Base-by-base conservation (phyloP, 192 early-diverging fungal species). In the Backusella psychrophila region DNA sequence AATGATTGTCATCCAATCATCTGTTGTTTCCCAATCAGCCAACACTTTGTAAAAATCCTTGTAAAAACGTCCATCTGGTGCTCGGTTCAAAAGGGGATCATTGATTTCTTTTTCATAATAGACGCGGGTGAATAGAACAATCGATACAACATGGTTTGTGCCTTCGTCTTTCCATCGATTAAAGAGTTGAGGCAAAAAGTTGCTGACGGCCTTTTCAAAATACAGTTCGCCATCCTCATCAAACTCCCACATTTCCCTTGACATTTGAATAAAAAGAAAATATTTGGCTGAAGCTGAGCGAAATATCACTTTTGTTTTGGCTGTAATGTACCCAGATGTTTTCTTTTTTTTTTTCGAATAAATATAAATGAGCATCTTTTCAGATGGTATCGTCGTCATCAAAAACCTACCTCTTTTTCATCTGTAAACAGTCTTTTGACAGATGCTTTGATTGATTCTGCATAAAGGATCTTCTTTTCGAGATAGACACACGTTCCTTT, bases 181-280 rank as follows among this genome's bases (percentile, higher is more conserved):
- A 82, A 99, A 98, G 68, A 99, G 84, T 65, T 96, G 92, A 0
- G 94, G 93, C 15, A 99, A 82, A 79, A 97, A 98, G 69, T 91
- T 90, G 78, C 94, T 91, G 63, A 98, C 90, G 5, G 91, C 93
- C 81, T 95, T 96, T 82, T 97, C 97, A 85, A 94, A 97, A 81
- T 92, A 96, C 29, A 99, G 83, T 79, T 98, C 95, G 8, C 97
- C 96, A 77, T 99, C 97, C 76, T 98, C 97, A 70, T 96, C 96
- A 88, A 97, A 98, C 44, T 96, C 92, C 94, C 94, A 97, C 96
- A 98, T 99, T 85, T 99, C 97, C 63, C 90, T 89, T 36, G 92
- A 94, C 95, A 99, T 95, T 85, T 99, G 97, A 23, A 99, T 91
- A 80, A 97, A 96, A 17, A 99, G 89, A 78, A 96, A 97, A 68